These are phyloP conservation scores for Tanacetum coccineum DNA, from an alignment of 129 eudicot species.

Conservation along the genomic window DNA sequence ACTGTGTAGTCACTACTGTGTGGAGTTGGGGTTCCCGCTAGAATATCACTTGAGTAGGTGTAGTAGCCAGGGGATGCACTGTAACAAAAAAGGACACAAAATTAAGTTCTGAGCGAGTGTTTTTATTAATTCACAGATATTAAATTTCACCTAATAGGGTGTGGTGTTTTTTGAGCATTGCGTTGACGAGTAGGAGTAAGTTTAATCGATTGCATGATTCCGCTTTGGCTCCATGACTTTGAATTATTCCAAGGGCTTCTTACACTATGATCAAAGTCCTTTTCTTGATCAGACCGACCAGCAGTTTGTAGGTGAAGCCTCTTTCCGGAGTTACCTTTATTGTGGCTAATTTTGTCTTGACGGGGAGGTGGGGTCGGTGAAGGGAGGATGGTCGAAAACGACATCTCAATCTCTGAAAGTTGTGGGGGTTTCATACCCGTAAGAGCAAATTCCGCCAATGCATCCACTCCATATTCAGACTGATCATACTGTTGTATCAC, in stretches of 20 bases:
- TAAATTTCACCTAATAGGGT: constrained; percentile 34
- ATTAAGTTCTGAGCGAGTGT: not conserved
- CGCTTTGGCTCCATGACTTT: constrained; percentile 65
- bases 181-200: constrained; percentile 49
- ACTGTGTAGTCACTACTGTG: constrained; percentile 78
- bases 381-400: constrained; percentile 35
- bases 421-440: constrained; percentile 79
- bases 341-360: constrained; percentile 9
- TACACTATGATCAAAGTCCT: constrained; percentile 54
- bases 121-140: not conserved
- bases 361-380: constrained; percentile 43
- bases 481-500: constrained; percentile 82
- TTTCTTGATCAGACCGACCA: constrained; percentile 34
- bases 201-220: constrained; percentile 39
- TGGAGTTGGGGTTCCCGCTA: constrained; percentile 68
- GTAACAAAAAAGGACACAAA: constrained; percentile 5
- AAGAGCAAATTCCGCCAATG: constrained; percentile 64
- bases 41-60: constrained; percentile 53
- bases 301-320: constrained; percentile 46
- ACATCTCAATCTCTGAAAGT: constrained; percentile 37
- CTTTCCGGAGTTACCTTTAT: constrained; percentile 28
- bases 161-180: constrained; percentile 26
- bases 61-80: constrained; percentile 65
- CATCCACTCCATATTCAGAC: constrained; percentile 71
- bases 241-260: constrained; percentile 78